A percentile compares a stretch with the other conserved stretches of the same genome.
Evolutionary conservation across 805 yeast genomes (phyloP).

Genomic region (Starmerella stellata): DNA sequence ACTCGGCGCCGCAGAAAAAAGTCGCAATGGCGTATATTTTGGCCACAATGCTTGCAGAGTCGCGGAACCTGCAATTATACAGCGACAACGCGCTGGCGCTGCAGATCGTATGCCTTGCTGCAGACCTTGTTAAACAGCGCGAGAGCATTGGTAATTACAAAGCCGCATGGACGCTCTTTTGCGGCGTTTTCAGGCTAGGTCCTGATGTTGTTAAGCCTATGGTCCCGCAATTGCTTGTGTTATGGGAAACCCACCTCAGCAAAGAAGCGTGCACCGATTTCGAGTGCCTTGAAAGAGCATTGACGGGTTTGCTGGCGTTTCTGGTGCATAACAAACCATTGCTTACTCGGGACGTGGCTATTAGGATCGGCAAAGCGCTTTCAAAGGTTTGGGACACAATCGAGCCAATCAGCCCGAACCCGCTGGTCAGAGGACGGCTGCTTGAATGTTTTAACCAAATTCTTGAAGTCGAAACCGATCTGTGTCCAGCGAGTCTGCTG

Average conservation of each 20-base stretch:
- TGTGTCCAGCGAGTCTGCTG: constrained; percentile 27
- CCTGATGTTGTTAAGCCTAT: constrained; percentile 36
- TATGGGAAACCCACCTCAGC: constrained; percentile 46
- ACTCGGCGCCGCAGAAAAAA: not conserved
- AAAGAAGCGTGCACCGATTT: constrained; percentile 20
- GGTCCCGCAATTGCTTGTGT: constrained; percentile 36
- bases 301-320: constrained; percentile 40
- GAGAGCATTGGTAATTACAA: constrained; percentile 6
- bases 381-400: constrained; percentile 26
- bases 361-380: constrained; percentile 33
- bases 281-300: constrained; percentile 26
- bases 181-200: constrained; percentile 48
- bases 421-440: constrained; percentile 15
- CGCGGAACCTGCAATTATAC: constrained; percentile 8
- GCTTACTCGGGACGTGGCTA: constrained; percentile 29
- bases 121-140: constrained; percentile 2
- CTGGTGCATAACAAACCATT: constrained; percentile 24
- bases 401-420: constrained; percentile 11
- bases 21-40: constrained; percentile 11
- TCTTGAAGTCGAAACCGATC: constrained; percentile 9
- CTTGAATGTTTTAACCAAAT: constrained; percentile 15
- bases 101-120: constrained; percentile 5
- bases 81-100: constrained; percentile 13
- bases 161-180: constrained; percentile 41
- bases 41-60: constrained; percentile 10